Base-by-base conservation (phyloP, 129 eudicot genomes). In the Sambucus nigra region DNA sequence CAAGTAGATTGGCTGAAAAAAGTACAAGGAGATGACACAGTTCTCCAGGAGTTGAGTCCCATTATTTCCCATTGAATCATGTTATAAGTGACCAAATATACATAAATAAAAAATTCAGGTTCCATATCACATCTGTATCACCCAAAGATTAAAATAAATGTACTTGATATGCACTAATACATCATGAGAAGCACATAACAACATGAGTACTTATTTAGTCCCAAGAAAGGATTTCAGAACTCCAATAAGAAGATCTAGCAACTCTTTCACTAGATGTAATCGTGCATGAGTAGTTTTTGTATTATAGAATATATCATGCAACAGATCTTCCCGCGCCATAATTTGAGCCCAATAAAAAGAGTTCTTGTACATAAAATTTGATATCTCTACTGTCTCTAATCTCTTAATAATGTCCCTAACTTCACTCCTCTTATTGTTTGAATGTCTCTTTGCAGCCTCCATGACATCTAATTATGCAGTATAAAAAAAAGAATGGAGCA, bases 21-120 rank as follows among this genome's bases (percentile, higher is more conserved):
- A 75, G 83, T 50, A 87, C 94, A 77, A 92, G 99, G 59, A 92
- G 81, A 62, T 94, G 96, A 92, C 94, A 71, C 99, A 92, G 35
- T 82, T 94, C 47, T 96, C 92, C 87, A 92, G 69, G 17, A 92
- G 80, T 60, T 86, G 99, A 61, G 99, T 86, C 70, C 96, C 96
- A 35, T 92, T 87, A 64, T 92, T 92, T 58, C 99, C 99, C 87
- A 92, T 69, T 52, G 99, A 86, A 78, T 92, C 99, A 96, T 92
- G 83, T 73, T 53, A 70, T 40, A 20, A 69, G 11, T 0, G 39
- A 60, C 12, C 21, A 27, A 23, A 60, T 41, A 42, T 16, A 25
- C n/a, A 66, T 18, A 26, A 33, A 14, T 8, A 29, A 45, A 15
- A 42, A 9, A 1, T 45, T 29, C 22, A n/a, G 24, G 20, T 42